Base-by-base conservation (phyloP, 139 green algal genomes). In the Yamagishiella unicocca region DNA sequence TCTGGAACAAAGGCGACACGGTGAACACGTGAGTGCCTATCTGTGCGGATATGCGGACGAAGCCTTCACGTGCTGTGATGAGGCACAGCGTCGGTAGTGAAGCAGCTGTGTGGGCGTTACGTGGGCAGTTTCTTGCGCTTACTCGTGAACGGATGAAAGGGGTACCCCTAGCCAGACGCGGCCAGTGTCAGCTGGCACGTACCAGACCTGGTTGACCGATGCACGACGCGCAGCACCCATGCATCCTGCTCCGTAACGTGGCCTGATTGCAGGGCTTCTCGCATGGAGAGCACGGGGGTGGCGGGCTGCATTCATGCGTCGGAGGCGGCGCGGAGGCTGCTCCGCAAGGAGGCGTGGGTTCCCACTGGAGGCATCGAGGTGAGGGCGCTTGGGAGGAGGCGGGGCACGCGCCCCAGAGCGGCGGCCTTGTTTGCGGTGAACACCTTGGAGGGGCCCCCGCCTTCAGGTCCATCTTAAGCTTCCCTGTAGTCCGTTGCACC, bases 21-120 rank as follows among this genome's bases (percentile, higher is more conserved):
- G 73, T 82, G 7, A 82, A 82, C 73, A 82, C 73, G 73, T 82
- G 73, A 82, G 45, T 82, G 6, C 24, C n/a, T n/a, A n/a, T n/a
- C n/a, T 29, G 61, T 3, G 19, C 9, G 19, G 14, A 58, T 58
- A 17, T 58, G 50, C 50, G 17, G 50, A 58, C 12, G 50, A 12
- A 58, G 50, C 50, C 50, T 58, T 58, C 17, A 25, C 14, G 12
- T 17, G 17, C 17, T 17, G 17, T 58, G 14, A 12, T 58, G 50
- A 12, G 50, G 12, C 14, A 17, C 17, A 17, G 14, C 50, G 50
- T 58, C 14, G 12, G 50, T 17, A 12, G 12, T 58, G 50, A 25
- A 58, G 12, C 14, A 25, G 12, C 50, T 58, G 12, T 58, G 14
- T 25, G 12, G 12, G 12, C 50, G 12, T 12, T 17, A 58, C 12